Evolutionary conservation across 495 filamentous ascomycete genomes (phyloP).

Genomic region (Penicillium manginii): DNA sequence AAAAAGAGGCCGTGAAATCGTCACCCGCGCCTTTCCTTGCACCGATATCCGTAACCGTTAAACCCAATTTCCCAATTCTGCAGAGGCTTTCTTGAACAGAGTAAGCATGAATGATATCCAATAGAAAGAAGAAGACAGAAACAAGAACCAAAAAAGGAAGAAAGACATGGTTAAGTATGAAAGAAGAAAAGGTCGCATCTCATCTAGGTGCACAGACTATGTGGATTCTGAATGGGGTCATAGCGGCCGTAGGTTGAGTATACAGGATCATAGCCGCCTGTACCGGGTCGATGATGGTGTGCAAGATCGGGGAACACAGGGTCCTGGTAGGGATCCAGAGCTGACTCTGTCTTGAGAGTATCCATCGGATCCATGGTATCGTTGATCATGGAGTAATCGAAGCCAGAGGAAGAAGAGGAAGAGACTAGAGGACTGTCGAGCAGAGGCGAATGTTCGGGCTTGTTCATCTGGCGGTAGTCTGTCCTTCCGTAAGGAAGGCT

Average conservation of each 20-base stretch:
- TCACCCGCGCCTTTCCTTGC: conserved; percentile 28
- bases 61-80: conserved; percentile 24
- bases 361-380: conserved; percentile 51
- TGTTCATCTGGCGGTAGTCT: conserved; percentile 42
- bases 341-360: conserved; percentile 37
- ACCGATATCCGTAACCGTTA: conserved; percentile 24
- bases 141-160: conserved; percentile 1
- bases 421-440: conserved; percentile 48
- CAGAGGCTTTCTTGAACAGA: conserved; percentile 13
- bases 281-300: conserved; percentile 27
- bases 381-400: conserved; percentile 42
- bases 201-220: conserved; percentile 41
- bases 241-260: conserved; percentile 43
- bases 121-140: conserved; percentile 9
- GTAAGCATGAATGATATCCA: conserved; percentile 6
- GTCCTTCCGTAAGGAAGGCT: conserved; percentile 39
- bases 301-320: conserved; percentile 29
- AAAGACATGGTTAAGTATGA: conserved; percentile 11
- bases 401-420: conserved; percentile 47
- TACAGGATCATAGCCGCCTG: conserved; percentile 40
- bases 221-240: conserved; percentile 34
- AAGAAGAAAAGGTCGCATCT: conserved; percentile 1
- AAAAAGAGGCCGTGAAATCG: conserved; percentile 15
- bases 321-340: conserved; percentile 43
- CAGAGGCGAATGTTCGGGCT: conserved; percentile 42